Evolutionary conservation across 441 rosid genomes (phyloP).

Genomic region (Pelargonium fulgidum): DNA sequence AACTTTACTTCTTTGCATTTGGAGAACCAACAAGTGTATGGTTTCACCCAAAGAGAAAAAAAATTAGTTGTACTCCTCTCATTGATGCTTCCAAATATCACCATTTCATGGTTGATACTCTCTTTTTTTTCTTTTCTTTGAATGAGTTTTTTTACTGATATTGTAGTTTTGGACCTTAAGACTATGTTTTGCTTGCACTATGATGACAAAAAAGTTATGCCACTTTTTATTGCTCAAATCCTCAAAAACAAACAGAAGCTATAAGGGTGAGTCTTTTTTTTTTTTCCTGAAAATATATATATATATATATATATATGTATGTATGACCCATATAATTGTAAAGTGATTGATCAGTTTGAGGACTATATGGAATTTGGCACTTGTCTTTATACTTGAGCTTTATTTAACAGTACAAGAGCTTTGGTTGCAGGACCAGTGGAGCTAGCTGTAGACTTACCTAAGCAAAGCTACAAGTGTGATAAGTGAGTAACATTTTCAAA

Average conservation of each 20-base stretch:
- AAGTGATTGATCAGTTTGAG: not conserved
- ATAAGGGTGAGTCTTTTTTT: not conserved
- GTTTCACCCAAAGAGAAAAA: slow-evolving; percentile 10
- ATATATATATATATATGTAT: too few relatives aligned
- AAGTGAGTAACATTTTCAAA: slow-evolving; percentile 7
- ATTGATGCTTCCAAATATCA: not conserved
- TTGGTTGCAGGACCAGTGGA: too few relatives aligned
- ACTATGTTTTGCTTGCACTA: not conserved
- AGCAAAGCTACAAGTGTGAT: slow-evolving; percentile 4
- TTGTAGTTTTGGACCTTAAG: not conserved
- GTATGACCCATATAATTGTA: too few relatives aligned
- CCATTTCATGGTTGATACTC: not conserved
- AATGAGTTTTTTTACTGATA: not conserved
- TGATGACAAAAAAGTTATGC: not conserved
- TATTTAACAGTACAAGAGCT: too few relatives aligned
- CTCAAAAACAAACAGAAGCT: not conserved
- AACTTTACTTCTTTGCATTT: slow-evolving; percentile 11
- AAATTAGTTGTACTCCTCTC: slow-evolving; percentile 1
- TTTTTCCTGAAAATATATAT: too few relatives aligned
- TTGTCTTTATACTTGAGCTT: too few relatives aligned
- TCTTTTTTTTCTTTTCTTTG: not conserved
- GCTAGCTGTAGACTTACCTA: not conserved
- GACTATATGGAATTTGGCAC: not conserved
- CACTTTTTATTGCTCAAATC: not conserved
- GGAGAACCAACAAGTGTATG: slow-evolving; percentile 12